A percentile compares a stretch with the other conserved stretches of the same genome.
Conservation (phyloP, 2,329 filamentous ascomycete species). For the Eurotiales sp. region DNA sequence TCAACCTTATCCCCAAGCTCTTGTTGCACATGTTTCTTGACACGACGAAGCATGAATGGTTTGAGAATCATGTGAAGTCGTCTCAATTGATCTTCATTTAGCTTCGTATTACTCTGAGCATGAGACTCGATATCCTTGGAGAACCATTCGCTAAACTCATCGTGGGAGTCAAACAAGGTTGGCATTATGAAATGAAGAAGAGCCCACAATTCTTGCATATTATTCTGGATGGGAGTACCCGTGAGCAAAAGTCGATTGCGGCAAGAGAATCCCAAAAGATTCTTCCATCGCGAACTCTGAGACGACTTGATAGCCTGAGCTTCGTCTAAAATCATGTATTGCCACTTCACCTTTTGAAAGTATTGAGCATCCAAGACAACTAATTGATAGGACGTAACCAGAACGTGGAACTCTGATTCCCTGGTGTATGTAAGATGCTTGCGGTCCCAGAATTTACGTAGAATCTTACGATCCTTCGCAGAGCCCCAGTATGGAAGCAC, state of each 20-base stretch:
- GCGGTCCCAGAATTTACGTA: conserved; percentile 98
- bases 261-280: conserved; percentile 86
- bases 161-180: conserved; percentile 73
- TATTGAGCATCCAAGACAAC: conserved; percentile 95
- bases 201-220: conserved; percentile 99
- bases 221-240: conserved; percentile 97
- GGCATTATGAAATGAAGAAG: conserved; percentile 99
- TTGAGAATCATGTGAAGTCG: conserved; percentile 98
- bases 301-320: conserved; percentile 99
- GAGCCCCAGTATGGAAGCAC: conserved; percentile 97
- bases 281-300: conserved; percentile 95
- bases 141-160: conserved; percentile 53
- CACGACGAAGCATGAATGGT: conserved; percentile 98
- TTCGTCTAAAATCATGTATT: conserved; percentile 99
- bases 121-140: conserved; percentile 81
- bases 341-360: conserved; percentile 99
- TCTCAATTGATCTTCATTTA: conserved; percentile 96
- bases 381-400: conserved; percentile 94
- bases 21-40: conserved; percentile 99
- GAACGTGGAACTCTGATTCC: conserved; percentile 90
- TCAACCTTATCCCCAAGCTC: conserved; percentile 99
- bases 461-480: conserved; percentile 86
- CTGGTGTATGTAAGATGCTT: conserved; percentile 95
- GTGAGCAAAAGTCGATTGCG: conserved; percentile 90
- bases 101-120: conserved; percentile 97